Evolutionary conservation across 208 protist genomes (phyloP).

Genomic region (Crithidia sp.): DNA sequence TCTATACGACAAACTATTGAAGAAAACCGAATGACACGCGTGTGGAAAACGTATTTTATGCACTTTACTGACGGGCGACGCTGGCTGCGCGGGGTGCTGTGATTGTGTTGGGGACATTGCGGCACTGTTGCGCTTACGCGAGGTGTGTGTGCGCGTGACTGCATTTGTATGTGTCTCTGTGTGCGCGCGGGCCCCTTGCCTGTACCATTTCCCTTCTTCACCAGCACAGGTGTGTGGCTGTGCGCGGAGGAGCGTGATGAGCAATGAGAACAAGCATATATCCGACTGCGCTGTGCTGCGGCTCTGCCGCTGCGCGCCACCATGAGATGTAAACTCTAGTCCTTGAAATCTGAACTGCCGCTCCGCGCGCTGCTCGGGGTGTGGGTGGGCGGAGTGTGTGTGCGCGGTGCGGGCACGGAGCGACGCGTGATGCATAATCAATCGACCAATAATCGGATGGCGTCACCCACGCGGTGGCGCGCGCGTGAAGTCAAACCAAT

Average conservation of each 20-base stretch:
- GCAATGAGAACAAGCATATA: slow-evolving; percentile 60
- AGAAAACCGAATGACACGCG: too few relatives aligned
- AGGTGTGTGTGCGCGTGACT: too few relatives aligned
- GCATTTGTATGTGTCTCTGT: too few relatives aligned
- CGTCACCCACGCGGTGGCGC: slow-evolving; percentile 6
- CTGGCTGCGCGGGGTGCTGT: too few relatives aligned
- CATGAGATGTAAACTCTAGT: slow-evolving; percentile 43
- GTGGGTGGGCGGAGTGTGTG: not conserved
- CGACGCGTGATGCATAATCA: slow-evolving; percentile 21
- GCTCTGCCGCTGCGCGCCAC: slow-evolving; percentile 8
- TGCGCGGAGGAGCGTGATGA: not conserved
- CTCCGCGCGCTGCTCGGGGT: not conserved
- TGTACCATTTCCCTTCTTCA: too few relatives aligned
- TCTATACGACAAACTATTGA: too few relatives aligned
- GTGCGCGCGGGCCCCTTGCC: too few relatives aligned
- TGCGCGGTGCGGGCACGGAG: not conserved
- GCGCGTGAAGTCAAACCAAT: slow-evolving; percentile 22
- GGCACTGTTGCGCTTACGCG: too few relatives aligned
- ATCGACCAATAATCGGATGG: slow-evolving; percentile 22
- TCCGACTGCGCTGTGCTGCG: slow-evolving; percentile 17
- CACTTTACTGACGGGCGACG: too few relatives aligned
- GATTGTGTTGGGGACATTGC: too few relatives aligned
- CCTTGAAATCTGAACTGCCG: slow-evolving; percentile 52
- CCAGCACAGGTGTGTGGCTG: too few relatives aligned
- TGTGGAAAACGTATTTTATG: not conserved